These are phyloP conservation scores for Alternaria atra DNA, from an alignment of 2,329 filamentous ascomycete genomes.

Conservation along the genomic window DNA sequence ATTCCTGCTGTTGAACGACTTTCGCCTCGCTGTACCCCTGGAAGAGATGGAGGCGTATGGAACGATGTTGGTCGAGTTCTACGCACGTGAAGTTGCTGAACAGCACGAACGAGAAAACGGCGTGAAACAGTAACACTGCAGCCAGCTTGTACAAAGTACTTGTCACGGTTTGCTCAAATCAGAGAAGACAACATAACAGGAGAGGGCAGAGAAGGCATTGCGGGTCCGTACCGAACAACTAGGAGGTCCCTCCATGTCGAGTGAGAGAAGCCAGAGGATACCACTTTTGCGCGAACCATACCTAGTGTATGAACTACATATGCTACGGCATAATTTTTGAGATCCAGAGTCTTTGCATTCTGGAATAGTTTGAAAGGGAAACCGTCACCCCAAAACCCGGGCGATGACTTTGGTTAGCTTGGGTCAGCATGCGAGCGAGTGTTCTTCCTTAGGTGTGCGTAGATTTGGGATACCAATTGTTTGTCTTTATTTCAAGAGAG, in stretches of 20 bases:
- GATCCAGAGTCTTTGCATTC: conserved; percentile 12
- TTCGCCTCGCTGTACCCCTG: conserved; percentile 88
- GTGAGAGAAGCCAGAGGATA: conserved; percentile 7
- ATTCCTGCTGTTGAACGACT: conserved; percentile 95
- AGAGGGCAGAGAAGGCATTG: not conserved
- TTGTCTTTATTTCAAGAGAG: conserved; percentile 14
- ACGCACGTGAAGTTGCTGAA: conserved; percentile 85
- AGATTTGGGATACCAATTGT: conserved; percentile 32
- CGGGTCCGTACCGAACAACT: conserved; percentile 1
- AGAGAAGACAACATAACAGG: not conserved
- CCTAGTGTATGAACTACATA: conserved; percentile 3
- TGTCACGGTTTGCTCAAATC: not conserved
- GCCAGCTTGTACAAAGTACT: not conserved
- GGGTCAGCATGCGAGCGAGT: conserved; percentile 10
- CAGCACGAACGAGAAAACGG: conserved; percentile 57
- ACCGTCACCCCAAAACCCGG: not conserved
- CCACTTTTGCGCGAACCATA: conserved; percentile 9
- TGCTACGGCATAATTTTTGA: conserved; percentile 9
- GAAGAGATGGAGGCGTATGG: conserved; percentile 97
- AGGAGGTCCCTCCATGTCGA: not conserved
- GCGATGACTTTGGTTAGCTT: conserved; percentile 15
- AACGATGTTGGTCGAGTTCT: conserved; percentile 98
- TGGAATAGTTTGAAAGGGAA: conserved; percentile 9
- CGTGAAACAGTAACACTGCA: conserved; percentile 21
- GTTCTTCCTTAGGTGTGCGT: conserved; percentile 21